phyloP scores from a whole-genome alignment of 2,329 filamentous ascomycete species.

The Penicillium brasilianum region DNA sequence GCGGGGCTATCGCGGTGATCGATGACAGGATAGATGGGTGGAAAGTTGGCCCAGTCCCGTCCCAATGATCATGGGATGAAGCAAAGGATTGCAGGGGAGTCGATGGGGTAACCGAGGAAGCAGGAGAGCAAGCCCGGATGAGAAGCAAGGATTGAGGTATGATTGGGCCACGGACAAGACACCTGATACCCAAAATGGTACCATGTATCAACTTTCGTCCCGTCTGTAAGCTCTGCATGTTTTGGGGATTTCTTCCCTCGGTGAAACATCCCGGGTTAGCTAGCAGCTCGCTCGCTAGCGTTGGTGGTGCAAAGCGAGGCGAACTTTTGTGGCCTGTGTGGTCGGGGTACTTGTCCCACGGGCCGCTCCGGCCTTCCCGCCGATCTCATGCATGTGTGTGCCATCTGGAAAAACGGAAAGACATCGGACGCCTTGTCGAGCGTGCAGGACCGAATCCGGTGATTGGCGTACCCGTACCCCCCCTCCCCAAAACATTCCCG shows the following conservation, averaged over 20 bases:
- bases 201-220: constrained; percentile 1
- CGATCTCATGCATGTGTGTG: constrained; percentile 37
- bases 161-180: constrained; percentile 10
- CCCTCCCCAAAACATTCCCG: too few relatives aligned
- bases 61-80: background rate
- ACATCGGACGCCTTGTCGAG: constrained; percentile 5
- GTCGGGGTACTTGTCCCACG: constrained; percentile 36
- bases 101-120: background rate
- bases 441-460: background rate
- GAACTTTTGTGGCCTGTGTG: constrained; percentile 23
- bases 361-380: constrained; percentile 38
- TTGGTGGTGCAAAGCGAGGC: background rate
- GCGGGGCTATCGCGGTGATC: too few relatives aligned
- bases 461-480: background rate
- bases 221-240: background rate
- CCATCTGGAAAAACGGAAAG: constrained; percentile 17
- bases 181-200: constrained; percentile 8
- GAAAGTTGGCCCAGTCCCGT: background rate
- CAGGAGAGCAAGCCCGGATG: background rate
- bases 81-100: background rate
- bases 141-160: background rate
- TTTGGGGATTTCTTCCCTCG: background rate
- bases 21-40: background rate
- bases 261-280: background rate
- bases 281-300: background rate